Evolutionary conservation across 2,329 filamentous ascomycete genomes (phyloP), one percentile per base, ranked within the genome.

Genomic region (Penicillium sp.): DNA sequence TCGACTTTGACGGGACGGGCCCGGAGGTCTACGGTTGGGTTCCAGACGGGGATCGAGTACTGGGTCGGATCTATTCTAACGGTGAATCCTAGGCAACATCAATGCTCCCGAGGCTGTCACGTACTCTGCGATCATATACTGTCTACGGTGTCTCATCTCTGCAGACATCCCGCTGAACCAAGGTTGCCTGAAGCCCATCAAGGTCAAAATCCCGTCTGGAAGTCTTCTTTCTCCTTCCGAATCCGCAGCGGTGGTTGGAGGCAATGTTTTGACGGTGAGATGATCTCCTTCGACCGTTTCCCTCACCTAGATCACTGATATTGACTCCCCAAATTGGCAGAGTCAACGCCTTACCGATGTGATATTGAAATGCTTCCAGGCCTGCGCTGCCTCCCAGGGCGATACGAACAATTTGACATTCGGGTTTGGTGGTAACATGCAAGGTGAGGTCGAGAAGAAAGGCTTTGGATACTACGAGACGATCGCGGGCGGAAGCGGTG

Each of bases 111-210:
- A 88, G 71, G 88, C 88, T 3, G 85, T 92, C 43, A 90, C 88
- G 0, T 88, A 88, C 71, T 87, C 83, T 33, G 89, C 88, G 45
- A 90, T 92, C 63, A 92, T 92, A 63, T 93, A 93, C 76, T 88
- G 85, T 62, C 77, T 93, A 8, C 85, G 89, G 51, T 87, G 84
- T 61, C 78, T 94, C 15, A 89, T 93, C 57, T 85, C 80, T 5
- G 82, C 87, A 60, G 87, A 91, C 55, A 92, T 93, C 7, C 89
- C 89, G 0, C 79, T 93, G 4, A 93, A 93, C 72, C 88, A 93
- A 74, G 89, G 89, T 53, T 93, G 89, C 61, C 76, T 93, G 1
- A 83, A 82, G 47, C 89, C 89, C 0, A 86, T 92, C 60, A 77
- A 81, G 42, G 85, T 92, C 62, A 77, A 78, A 45, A 90, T 91